A percentile compares a stretch with the other conserved stretches of the same genome.
Evolutionary conservation across 257 asterid genomes (phyloP).

Genomic region (Solanum gandarillasii): DNA sequence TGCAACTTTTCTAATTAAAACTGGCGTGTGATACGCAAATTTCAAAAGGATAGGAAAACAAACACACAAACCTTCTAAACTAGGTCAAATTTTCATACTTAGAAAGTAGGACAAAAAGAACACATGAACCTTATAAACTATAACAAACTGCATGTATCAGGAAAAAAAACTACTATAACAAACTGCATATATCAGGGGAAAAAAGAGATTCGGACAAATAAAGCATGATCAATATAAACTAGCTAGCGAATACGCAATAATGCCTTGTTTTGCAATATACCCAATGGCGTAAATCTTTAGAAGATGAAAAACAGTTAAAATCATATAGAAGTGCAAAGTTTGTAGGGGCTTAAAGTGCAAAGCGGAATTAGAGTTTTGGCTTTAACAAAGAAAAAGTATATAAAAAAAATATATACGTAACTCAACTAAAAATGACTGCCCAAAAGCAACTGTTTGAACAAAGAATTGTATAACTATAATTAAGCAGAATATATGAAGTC

Average conservation of each 20-base stretch:
- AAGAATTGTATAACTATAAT: neutral
- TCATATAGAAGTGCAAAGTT: neutral
- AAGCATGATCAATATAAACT: neutral
- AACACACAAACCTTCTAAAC: neutral
- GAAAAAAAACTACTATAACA: neutral
- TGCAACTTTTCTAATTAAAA: neutral
- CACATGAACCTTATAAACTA: neutral
- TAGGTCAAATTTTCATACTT: neutral
- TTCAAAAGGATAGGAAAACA: neutral
- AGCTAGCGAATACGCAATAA: neutral
- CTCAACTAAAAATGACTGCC: neutral
- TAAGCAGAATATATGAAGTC: neutral
- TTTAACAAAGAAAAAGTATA: neutral
- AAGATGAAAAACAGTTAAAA: neutral
- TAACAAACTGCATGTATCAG: neutral
- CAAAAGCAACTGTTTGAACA: neutral
- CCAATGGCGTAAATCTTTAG: neutral
- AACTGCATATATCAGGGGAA: neutral
- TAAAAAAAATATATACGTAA: neutral
- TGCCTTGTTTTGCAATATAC: neutral
- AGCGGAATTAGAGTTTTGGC: neutral
- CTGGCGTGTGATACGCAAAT: neutral
- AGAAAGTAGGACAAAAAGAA: neutral
- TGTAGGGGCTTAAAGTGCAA: neutral
- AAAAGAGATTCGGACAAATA: neutral